Evolutionary conservation across 306 rosid genomes (phyloP), one percentile per base, ranked within the genome.

Genomic region (Trifolium subterraneum): DNA sequence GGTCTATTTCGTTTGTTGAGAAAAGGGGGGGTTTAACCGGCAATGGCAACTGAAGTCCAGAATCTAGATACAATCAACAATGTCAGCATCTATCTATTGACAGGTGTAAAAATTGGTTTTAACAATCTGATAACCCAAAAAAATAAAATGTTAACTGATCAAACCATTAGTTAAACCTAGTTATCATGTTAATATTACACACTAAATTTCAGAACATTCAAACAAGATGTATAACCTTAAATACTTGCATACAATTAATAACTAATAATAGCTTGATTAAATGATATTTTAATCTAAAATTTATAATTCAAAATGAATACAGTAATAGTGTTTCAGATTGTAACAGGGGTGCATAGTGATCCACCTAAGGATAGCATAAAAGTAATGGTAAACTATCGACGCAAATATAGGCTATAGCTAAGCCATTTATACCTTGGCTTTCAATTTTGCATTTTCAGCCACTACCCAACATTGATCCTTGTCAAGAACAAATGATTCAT

Each of bases 381-480:
- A 42, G 19, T 36, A 36, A 68, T 45, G 25, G 75, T 20, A 47
- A 47, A 47, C 13, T 12, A 50, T 14, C n/a, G 19, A 54, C 11
- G 42, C 60, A 60, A 36, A 60, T 66, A 69, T 4, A 50, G 71
- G 22, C 31, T 67, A 27, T 16, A 12, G 50, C 27, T 12, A 70
- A 61, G 79, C 19, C 35, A 20, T 19, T 54, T 63, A 51, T 87
- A 95, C 99, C 98, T 92, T 87, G 2, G 96, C 80, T 84, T 90
- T 88, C 88, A 92, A 74, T 42, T 81, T 87, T 73, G 86, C 86
- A 82, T 95, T 92, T 79, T 92, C 99, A 60, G 97, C 90, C 82
- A 86, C 75, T 41, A 95, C 91, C 99, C 99, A 95, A 93, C 98
- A 95, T 70, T 95, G 83, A 29, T 90, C 88, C 81, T 86, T 80